These are phyloP conservation scores for Keithomyces neogunnii DNA, from an alignment of 2,329 filamentous ascomycete species.

Conservation along the genomic window DNA sequence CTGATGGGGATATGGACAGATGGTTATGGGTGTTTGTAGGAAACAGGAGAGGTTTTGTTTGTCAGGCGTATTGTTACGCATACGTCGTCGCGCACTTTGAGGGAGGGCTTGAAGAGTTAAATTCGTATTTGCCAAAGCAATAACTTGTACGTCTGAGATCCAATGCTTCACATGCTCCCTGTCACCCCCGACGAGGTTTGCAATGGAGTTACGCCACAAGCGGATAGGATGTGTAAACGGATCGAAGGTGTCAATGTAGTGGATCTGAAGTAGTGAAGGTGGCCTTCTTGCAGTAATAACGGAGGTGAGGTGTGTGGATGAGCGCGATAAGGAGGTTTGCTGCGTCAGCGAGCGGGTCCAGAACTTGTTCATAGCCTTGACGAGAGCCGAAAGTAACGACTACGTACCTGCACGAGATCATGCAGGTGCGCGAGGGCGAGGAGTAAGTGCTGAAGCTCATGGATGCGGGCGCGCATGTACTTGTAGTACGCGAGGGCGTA, in stretches of 20 bases:
- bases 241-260: neutral
- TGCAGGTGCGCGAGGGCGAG: too few species aligned
- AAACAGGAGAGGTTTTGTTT: neutral
- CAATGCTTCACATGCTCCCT: neutral
- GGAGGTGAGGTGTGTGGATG: neutral
- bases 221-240: neutral
- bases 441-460: too few species aligned
- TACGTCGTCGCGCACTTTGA: neutral
- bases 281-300: neutral
- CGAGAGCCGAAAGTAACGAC: too few species aligned
- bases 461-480: too few species aligned
- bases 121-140: neutral
- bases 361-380: too few species aligned
- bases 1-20: too few species aligned
- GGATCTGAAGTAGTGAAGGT: neutral
- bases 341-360: too few species aligned
- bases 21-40: too few species aligned
- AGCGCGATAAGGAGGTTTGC: neutral
- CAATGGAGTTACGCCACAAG: neutral
- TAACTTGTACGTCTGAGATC: neutral
- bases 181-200: neutral
- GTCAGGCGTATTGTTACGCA: neutral
- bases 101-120: neutral
- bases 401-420: too few species aligned
- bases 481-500: too few species aligned